These are phyloP conservation scores for Chaetothyriales sp. DNA, from an alignment of 2,329 filamentous ascomycete species.

Conservation along the genomic window DNA sequence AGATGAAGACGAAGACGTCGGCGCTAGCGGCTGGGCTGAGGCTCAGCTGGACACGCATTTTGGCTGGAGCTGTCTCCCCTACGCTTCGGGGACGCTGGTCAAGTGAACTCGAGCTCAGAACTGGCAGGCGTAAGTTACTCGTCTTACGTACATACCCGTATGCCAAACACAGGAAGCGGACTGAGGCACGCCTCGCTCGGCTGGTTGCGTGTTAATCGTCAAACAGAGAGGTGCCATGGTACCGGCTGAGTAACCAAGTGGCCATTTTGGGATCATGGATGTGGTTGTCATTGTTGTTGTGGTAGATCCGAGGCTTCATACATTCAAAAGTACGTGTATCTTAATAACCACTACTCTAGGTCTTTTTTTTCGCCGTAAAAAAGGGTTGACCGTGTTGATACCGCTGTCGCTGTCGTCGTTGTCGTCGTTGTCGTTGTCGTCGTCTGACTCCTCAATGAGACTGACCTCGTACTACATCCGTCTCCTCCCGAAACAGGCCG, in stretches of 20 bases:
- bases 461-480: neutral
- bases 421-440: neutral
- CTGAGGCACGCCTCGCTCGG: too few relatives aligned
- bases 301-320: neutral
- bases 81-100: conserved; percentile 29
- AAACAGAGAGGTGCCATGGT: neutral
- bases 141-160: neutral
- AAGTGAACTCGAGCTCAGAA: conserved; percentile 16
- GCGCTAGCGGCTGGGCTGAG: conserved; percentile 14
- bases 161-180: neutral
- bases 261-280: neutral
- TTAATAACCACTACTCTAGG: neutral
- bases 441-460: neutral
- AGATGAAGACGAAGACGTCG: too few relatives aligned
- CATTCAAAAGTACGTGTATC: neutral
- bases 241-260: neutral
- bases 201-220: too few relatives aligned
- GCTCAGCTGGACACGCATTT: conserved; percentile 33
- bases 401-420: neutral
- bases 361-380: neutral
- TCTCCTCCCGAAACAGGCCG: too few relatives aligned
- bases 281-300: too few relatives aligned
- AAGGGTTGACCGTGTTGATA: neutral
- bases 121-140: too few relatives aligned
- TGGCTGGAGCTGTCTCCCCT: conserved; percentile 26